Evolutionary conservation across 208 protist species (phyloP).

Genomic region (Acanthamoeba lugdunensis): DNA sequence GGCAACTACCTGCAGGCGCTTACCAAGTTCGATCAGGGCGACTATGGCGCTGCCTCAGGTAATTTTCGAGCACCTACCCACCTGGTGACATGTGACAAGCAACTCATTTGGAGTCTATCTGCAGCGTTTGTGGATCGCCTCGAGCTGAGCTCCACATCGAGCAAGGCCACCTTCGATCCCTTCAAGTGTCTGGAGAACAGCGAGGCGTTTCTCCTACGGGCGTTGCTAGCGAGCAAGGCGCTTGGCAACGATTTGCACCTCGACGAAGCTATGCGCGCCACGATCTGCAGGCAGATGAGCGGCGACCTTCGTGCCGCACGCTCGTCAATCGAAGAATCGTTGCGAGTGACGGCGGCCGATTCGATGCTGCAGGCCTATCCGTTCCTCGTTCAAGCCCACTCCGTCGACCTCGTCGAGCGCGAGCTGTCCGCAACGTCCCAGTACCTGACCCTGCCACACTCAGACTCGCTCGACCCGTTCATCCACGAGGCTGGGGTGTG

Average conservation of each 20-base stretch:
- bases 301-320: background rate
- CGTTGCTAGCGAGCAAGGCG: conserved; percentile 28
- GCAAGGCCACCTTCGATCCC: background rate
- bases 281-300: conserved; percentile 29
- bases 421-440: conserved; percentile 18
- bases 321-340: conserved; percentile 1
- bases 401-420: background rate
- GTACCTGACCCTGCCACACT: background rate
- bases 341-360: background rate
- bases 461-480: conserved; percentile 27
- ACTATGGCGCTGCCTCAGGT: conserved; percentile 61
- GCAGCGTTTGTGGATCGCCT: background rate
- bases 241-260: conserved; percentile 11
- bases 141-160: background rate
- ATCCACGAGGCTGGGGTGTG: conserved; percentile 43
- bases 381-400: conserved; percentile 55
- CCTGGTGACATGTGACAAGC: too few relatives aligned
- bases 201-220: conserved; percentile 14
- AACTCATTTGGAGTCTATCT: background rate
- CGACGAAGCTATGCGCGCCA: background rate
- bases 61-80: background rate
- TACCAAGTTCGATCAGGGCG: conserved; percentile 20
- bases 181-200: conserved; percentile 22
- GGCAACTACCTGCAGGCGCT: conserved; percentile 47
- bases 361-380: conserved; percentile 51